These are phyloP conservation scores for Penicillium waksmanii DNA, from an alignment of 495 filamentous ascomycete species.

Conservation along the genomic window DNA sequence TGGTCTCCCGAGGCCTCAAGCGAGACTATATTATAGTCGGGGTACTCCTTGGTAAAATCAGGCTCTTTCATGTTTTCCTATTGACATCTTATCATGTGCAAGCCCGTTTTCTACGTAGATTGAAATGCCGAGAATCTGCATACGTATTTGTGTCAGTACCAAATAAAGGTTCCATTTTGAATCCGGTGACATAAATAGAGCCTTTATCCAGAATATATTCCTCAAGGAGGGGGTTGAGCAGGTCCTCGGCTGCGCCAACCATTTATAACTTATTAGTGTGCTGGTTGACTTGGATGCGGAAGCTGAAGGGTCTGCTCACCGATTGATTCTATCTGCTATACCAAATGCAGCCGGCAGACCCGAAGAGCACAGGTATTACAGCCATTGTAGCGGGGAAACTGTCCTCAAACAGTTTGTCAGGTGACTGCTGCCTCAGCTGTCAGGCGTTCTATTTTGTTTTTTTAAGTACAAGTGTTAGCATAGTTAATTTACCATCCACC, in stretches of 20 bases:
- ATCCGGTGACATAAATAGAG: constrained; percentile 24
- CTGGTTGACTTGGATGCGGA: not conserved
- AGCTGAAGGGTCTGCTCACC: constrained; percentile 3
- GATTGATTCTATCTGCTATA: constrained; percentile 34
- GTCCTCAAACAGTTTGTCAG: no score
- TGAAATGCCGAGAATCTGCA: constrained; percentile 28
- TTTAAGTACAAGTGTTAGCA: no score
- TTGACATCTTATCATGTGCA: constrained; percentile 9
- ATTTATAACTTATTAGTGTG: constrained; percentile 11
- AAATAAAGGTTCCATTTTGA: not conserved
- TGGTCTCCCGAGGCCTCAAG: constrained; percentile 20
- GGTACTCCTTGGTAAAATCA: constrained; percentile 23
- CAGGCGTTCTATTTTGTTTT: no score
- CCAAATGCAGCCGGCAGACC: constrained; percentile 28
- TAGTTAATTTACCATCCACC: no score
- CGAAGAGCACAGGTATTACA: constrained; percentile 27
- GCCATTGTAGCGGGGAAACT: no score
- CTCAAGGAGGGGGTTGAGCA: constrained; percentile 26
- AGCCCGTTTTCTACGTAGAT: constrained; percentile 26
- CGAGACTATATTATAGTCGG: constrained; percentile 21
- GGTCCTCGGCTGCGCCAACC: constrained; percentile 7
- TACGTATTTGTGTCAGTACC: constrained; percentile 12
- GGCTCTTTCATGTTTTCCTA: constrained; percentile 22
- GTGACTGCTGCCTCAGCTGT: no score
- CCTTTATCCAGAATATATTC: constrained; percentile 27